phyloP scores from a whole-genome alignment of 1,139 yeast genomes.

The Taiozyma sp. region DNA sequence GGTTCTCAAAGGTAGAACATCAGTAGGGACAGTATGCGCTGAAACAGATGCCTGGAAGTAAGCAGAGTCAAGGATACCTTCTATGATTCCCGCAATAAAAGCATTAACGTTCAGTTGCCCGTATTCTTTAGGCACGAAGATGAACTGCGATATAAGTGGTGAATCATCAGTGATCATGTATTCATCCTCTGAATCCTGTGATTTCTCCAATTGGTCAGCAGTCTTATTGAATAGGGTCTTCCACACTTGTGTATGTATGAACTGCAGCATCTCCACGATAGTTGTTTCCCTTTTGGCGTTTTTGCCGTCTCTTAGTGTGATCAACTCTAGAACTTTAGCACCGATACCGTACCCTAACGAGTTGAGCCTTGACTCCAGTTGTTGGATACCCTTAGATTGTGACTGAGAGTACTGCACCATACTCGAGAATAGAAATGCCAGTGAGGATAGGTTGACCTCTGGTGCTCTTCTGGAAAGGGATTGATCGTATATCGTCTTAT shows the following conservation, averaged over 20 bases:
- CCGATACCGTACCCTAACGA: slow-evolving; percentile 75
- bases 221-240: slow-evolving; percentile 69
- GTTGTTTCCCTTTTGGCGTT: slow-evolving; percentile 64
- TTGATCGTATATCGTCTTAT: slow-evolving; percentile 51
- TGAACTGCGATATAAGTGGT: slow-evolving; percentile 72
- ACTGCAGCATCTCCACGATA: slow-evolving; percentile 75
- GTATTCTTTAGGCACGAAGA: slow-evolving; percentile 76
- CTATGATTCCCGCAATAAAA: slow-evolving; percentile 80
- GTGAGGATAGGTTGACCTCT: slow-evolving; percentile 61
- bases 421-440: slow-evolving; percentile 69
- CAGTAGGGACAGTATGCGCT: slow-evolving; percentile 71
- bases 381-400: slow-evolving; percentile 65
- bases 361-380: slow-evolving; percentile 70
- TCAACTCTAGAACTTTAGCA: slow-evolving; percentile 49
- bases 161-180: slow-evolving; percentile 76
- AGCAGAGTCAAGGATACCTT: slow-evolving; percentile 79
- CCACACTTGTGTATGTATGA: slow-evolving; percentile 83
- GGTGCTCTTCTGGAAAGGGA: slow-evolving; percentile 58
- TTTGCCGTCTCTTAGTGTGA: slow-evolving; percentile 61
- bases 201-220: slow-evolving; percentile 85
- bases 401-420: slow-evolving; percentile 62
- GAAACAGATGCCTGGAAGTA: slow-evolving; percentile 80
- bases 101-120: slow-evolving; percentile 80
- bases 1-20: slow-evolving; percentile 60
- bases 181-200: slow-evolving; percentile 76